Evolutionary conservation across 164 flowering plant species (phyloP), one percentile per base, ranked within the genome.

Genomic region (Piper betle): DNA sequence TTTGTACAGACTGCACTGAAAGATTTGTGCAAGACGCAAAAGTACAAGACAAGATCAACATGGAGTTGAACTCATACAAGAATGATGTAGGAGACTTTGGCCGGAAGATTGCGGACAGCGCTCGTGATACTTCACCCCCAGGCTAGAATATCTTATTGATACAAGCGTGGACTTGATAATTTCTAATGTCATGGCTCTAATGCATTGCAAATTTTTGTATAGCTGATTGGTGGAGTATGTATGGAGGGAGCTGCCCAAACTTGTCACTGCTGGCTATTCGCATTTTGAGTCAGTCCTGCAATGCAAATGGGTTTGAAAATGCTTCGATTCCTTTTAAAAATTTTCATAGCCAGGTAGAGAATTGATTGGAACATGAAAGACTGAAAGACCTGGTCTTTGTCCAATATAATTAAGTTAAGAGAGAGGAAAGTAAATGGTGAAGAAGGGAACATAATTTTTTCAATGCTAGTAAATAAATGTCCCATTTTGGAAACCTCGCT

Each of bases 191-290:
- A 25, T 25, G 33, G 33, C 2, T 25, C 33, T 25, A 25, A 25
- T 39, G 62, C 62, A 54, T 18, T 20, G 60, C 66, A 64, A 72
- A 58, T 67, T 65, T 58, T 37, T 60, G 17, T 64, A 58, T 53
- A 92, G 95, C 75, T 63, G 95, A 87, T 74, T 92, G 98, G 98
- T 88, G 98, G 98, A 82, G 87, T 65, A 85, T 88, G 40, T 85
- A 85, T 74, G 98, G 96, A 70, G 95, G 88, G 54, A 80, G 84
- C 84, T 25, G 33, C 33, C 33, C 33, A 25, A 25, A 25, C 33
- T 25, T 25, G 33, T 25, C 33, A 25, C 33, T 86, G 40, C 69
- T 88, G 67, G 95, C 95, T 18, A 69, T 80, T 59, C 87, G 82
- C 37, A 73, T 89, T 75, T 91, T 86, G 43, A 78, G 88, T 66